Evolutionary conservation across 2,329 filamentous ascomycete genomes (phyloP).

Genomic region (Sporothrix curviconia): DNA sequence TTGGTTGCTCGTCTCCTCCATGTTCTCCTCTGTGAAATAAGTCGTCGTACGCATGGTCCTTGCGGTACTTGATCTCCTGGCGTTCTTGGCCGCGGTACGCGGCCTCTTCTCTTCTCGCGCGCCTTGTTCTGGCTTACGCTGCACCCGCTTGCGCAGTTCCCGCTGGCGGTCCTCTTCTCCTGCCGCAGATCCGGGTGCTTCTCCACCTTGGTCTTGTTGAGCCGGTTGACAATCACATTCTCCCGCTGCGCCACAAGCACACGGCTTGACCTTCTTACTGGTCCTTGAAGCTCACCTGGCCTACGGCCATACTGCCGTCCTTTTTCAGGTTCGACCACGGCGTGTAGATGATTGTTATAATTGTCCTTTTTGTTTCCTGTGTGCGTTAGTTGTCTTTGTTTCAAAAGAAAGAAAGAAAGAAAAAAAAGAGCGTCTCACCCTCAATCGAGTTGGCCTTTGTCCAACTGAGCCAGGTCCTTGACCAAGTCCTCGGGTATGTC

Average conservation of each 20-base stretch:
- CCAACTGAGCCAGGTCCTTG: constrained; percentile 85
- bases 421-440: constrained; percentile 41
- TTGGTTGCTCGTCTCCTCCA: constrained; percentile 78
- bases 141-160: constrained; percentile 65
- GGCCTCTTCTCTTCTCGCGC: constrained; percentile 73
- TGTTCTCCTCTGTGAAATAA: constrained; percentile 76
- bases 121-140: constrained; percentile 52
- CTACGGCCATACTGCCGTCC: constrained; percentile 88
- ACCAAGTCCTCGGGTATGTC: constrained; percentile 67
- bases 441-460: constrained; percentile 99
- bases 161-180: constrained; percentile 73
- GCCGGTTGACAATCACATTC: constrained; percentile 89
- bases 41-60: constrained; percentile 97
- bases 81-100: constrained; percentile 68
- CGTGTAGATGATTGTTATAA: constrained; percentile 91
- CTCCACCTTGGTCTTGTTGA: constrained; percentile 94
- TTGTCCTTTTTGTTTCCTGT: constrained; percentile 98
- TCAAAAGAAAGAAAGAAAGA: background rate
- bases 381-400: background rate
- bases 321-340: constrained; percentile 94
- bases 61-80: constrained; percentile 85
- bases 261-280: constrained; percentile 71
- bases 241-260: constrained; percentile 73
- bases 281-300: constrained; percentile 93
- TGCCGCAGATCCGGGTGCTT: constrained; percentile 75